Conservation (phyloP, 2,329 filamentous ascomycete genomes). For the Calonectria pteridis region DNA sequence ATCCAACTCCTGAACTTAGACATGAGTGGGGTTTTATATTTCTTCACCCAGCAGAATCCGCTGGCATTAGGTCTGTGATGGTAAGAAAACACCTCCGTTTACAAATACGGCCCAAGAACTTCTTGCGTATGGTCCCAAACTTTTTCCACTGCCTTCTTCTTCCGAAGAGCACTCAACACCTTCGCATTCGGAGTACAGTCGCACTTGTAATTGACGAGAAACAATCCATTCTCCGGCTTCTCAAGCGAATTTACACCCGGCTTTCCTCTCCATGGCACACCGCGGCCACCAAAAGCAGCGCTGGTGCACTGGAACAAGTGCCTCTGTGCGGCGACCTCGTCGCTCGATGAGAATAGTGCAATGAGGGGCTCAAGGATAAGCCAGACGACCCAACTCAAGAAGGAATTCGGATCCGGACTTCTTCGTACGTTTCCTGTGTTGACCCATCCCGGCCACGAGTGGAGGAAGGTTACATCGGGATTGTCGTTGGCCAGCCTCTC, state of each 20-base stretch:
- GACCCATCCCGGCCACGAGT: conserved; percentile 46
- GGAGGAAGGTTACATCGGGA: conserved; percentile 43
- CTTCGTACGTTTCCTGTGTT: conserved; percentile 45
- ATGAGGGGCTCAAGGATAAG: conserved; percentile 50
- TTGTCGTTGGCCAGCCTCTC: conserved; percentile 41
- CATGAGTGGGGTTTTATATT: background rate
- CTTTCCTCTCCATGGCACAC: conserved; percentile 48
- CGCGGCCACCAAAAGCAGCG: conserved; percentile 51
- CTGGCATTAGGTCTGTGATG: background rate
- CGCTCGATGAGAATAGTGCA: conserved; percentile 40
- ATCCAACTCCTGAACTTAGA: background rate
- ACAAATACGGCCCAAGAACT: conserved; percentile 40
- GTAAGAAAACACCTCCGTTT: background rate
- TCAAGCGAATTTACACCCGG: conserved; percentile 46
- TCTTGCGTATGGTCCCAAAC: conserved; percentile 51
- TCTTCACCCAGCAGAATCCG: background rate
- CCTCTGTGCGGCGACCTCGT: conserved; percentile 51
- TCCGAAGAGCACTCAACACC: conserved; percentile 44
- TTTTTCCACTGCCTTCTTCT: conserved; percentile 41
- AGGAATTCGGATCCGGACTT: conserved; percentile 41
- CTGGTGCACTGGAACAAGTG: conserved; percentile 52
- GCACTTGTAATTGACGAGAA: conserved; percentile 50
- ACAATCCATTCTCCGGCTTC: conserved; percentile 46
- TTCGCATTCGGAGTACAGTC: conserved; percentile 49
- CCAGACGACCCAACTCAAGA: conserved; percentile 47